A percentile compares a stretch with the other conserved stretches of the same genome.
These are phyloP conservation scores for Kwoniella sp. DNA, from an alignment of 768 basidiomycete species.

Conservation along the genomic window DNA sequence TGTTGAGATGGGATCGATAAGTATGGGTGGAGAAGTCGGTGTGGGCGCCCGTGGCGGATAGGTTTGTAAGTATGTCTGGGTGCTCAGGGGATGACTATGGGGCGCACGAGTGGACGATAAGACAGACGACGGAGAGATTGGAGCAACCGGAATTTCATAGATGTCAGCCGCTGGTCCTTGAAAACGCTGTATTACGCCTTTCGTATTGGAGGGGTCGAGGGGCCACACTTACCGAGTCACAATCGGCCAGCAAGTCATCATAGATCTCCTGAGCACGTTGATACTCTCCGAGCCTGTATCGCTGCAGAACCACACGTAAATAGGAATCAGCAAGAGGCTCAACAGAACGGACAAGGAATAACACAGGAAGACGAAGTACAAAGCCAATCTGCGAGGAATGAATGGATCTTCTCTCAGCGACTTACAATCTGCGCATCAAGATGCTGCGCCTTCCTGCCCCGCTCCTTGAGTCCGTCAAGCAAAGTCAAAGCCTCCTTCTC, in stretches of 20 bases:
- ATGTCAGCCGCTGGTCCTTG: not conserved
- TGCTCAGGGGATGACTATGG: conserved; percentile 80
- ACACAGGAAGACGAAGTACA: not conserved
- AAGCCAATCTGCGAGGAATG: too few species aligned
- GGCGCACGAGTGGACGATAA: not conserved
- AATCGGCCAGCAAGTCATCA: conserved; percentile 75
- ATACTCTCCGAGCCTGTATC: conserved; percentile 77
- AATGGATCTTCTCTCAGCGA: conserved; percentile 32
- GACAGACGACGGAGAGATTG: too few species aligned
- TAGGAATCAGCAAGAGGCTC: not conserved
- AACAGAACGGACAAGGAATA: not conserved
- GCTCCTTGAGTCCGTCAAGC: conserved; percentile 55
- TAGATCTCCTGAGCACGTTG: conserved; percentile 74
- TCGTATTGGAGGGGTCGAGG: not conserved
- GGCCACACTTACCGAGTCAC: conserved; percentile 67
- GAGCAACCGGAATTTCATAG: too few species aligned
- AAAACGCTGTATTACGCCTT: not conserved
- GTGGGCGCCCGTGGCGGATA: conserved; percentile 77
- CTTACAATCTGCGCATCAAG: conserved; percentile 86
- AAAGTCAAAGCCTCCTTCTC: conserved; percentile 69
- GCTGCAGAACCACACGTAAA: conserved; percentile 58
- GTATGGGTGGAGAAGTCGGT: conserved; percentile 72
- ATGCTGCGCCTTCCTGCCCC: conserved; percentile 68
- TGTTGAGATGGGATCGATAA: conserved; percentile 49
- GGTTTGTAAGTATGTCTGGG: conserved; percentile 81